Conservation (phyloP, 2,329 filamentous ascomycete species). For the Alternaria sp. region DNA sequence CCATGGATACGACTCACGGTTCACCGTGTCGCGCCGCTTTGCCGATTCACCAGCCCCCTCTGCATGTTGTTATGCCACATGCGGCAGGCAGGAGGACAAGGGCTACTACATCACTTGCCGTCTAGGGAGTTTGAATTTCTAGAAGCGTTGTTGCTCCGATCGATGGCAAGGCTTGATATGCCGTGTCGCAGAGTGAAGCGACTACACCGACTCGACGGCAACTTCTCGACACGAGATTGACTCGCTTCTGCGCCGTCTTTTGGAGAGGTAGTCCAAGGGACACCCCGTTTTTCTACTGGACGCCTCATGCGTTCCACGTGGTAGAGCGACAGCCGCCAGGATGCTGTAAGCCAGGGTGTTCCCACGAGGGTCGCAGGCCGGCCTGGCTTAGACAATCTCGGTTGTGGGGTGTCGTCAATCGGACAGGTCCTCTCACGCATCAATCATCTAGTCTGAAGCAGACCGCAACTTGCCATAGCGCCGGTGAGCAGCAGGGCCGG, state of each 20-base stretch:
- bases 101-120: background rate
- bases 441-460: constrained; percentile 19
- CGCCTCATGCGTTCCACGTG: constrained; percentile 28
- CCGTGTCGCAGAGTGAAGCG: constrained; percentile 24
- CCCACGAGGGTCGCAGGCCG: constrained; percentile 15
- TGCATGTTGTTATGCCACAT: constrained; percentile 1
- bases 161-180: constrained; percentile 5
- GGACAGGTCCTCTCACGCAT: constrained; percentile 9
- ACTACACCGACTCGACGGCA: constrained; percentile 30
- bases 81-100: constrained; percentile 5
- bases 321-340: constrained; percentile 10
- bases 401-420: constrained; percentile 20
- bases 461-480: constrained; percentile 28
- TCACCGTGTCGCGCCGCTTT: constrained; percentile 6
- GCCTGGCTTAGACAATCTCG: constrained; percentile 15
- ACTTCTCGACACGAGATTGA: constrained; percentile 14
- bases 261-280: background rate
- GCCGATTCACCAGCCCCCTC: background rate
- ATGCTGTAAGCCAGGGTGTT: constrained; percentile 10
- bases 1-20: constrained; percentile 1
- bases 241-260: constrained; percentile 9
- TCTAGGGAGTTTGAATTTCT: constrained; percentile 1
- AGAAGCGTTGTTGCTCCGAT: constrained; percentile 5
- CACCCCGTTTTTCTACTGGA: background rate
- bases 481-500: constrained; percentile 22